Conservation (phyloP, 495 filamentous ascomycete genomes). For the Penicillium goetzii region DNA sequence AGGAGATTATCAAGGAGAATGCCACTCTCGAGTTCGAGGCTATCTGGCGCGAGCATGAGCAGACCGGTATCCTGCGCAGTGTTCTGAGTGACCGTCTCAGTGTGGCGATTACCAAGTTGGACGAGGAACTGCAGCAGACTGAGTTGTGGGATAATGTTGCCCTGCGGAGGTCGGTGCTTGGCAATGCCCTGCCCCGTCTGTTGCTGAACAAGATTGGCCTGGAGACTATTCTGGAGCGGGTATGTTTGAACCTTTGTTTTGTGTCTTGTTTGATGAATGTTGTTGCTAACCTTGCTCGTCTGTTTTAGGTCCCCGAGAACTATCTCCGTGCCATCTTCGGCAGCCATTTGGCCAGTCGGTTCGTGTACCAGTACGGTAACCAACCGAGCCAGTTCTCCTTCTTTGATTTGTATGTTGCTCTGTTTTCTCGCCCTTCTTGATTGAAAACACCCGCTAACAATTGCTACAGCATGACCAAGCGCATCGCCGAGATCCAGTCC, state of each 20-base stretch:
- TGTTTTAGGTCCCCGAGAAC: conserved; percentile 75
- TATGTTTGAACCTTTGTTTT: conserved; percentile 39
- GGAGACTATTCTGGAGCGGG: conserved; percentile 79
- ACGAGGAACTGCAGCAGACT: conserved; percentile 92
- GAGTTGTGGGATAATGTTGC: conserved; percentile 85
- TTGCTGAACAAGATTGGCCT: conserved; percentile 88
- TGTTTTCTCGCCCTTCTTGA: neutral
- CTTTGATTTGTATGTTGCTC: conserved; percentile 86
- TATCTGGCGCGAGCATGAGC: conserved; percentile 91
- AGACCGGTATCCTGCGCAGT: conserved; percentile 76
- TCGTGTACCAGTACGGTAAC: conserved; percentile 94
- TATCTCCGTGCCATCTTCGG: conserved; percentile 96
- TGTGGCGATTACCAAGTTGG: conserved; percentile 87
- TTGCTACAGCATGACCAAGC: conserved; percentile 56
- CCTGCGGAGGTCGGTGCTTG: conserved; percentile 76
- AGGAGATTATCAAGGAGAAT: conserved; percentile 85
- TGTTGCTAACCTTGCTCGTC: conserved; percentile 18
- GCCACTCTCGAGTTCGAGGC: conserved; percentile 94
- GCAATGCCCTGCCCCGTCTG: conserved; percentile 83
- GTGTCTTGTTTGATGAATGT: neutral
- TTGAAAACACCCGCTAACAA: conserved; percentile 24
- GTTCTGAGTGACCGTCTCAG: conserved; percentile 87
- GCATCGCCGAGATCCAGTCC: conserved; percentile 44
- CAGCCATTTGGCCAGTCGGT: conserved; percentile 89
- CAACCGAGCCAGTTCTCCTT: conserved; percentile 95